Evolutionary conservation across 2,329 filamentous ascomycete genomes (phyloP).

Genomic region (Aaosphaeria arxii): DNA sequence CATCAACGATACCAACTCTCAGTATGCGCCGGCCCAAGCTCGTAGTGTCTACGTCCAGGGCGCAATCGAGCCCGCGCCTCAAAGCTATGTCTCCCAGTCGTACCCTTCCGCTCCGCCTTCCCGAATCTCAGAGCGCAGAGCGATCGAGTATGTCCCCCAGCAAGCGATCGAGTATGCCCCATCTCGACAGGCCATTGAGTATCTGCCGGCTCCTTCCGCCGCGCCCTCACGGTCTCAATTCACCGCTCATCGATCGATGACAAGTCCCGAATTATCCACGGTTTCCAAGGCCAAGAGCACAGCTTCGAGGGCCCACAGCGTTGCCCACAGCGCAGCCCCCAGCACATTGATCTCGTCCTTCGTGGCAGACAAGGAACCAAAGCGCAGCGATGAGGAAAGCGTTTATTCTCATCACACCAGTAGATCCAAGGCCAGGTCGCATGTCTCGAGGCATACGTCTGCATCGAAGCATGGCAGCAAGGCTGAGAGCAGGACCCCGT

Average conservation of each 20-base stretch:
- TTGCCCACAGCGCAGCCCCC: slow-evolving; percentile 22
- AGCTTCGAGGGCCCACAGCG: slow-evolving; percentile 14
- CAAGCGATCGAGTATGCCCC: slow-evolving; percentile 33
- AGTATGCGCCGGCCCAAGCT: slow-evolving; percentile 19
- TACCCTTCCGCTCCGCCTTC: slow-evolving; percentile 26
- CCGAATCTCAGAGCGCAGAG: slow-evolving; percentile 14
- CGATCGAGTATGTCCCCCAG: slow-evolving; percentile 7
- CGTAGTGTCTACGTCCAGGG: slow-evolving; percentile 20
- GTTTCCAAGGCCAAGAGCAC: slow-evolving; percentile 18
- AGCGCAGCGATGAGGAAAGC: slow-evolving; percentile 29
- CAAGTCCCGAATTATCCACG: slow-evolving; percentile 27
- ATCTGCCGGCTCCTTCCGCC: slow-evolving; percentile 31
- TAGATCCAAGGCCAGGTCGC: slow-evolving; percentile 6
- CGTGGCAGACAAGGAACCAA: slow-evolving; percentile 27
- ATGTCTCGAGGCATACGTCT: slow-evolving; percentile 24
- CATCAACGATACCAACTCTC: slow-evolving; percentile 35
- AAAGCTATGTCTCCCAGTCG: slow-evolving; percentile 32
- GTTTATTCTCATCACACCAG: slow-evolving; percentile 31
- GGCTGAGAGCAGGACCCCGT: slow-evolving; percentile 21
- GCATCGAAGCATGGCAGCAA: slow-evolving; percentile 19
- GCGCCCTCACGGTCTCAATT: slow-evolving; percentile 20
- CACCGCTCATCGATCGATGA: slow-evolving; percentile 20
- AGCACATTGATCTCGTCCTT: slow-evolving; percentile 38
- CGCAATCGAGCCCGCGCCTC: slow-evolving; percentile 41
- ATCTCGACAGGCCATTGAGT: slow-evolving; percentile 27